Evolutionary conservation across 768 basidiomycete genomes (phyloP).

Genomic region (Lactarius trivialis): DNA sequence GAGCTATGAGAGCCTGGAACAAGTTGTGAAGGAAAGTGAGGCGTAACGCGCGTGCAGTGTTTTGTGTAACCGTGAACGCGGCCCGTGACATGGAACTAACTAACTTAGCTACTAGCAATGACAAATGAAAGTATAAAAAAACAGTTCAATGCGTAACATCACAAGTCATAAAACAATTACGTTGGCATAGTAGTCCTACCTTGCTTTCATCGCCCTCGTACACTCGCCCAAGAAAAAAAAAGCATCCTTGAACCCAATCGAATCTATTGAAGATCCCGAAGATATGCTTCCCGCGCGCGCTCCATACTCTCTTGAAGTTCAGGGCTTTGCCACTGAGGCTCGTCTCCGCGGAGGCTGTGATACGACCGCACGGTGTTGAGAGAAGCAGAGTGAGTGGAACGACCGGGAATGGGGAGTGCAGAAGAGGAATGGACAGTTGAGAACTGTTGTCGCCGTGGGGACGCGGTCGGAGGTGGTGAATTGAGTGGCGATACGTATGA

Average conservation of each 20-base stretch:
- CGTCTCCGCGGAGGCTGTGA: slow-evolving; percentile 39
- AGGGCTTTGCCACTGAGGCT: slow-evolving; percentile 49
- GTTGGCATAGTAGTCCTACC: neutral
- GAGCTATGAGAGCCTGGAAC: neutral
- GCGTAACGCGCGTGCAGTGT: neutral
- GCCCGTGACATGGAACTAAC: neutral
- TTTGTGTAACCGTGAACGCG: neutral
- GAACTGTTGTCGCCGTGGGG: slow-evolving; percentile 17
- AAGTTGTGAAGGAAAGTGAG: neutral
- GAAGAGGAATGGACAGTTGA: slow-evolving; percentile 21
- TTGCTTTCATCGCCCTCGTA: slow-evolving; percentile 3
- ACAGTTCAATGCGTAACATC: neutral
- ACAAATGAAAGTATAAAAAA: slow-evolving; percentile 10
- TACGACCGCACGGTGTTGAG: slow-evolving; percentile 10
- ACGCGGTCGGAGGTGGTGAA: slow-evolving; percentile 26
- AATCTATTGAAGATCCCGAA: slow-evolving; percentile 15
- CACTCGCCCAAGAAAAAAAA: neutral
- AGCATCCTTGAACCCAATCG: neutral
- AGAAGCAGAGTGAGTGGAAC: slow-evolving; percentile 25
- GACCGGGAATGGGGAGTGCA: slow-evolving; percentile 29
- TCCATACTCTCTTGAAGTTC: slow-evolving; percentile 70
- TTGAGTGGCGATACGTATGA: slow-evolving; percentile 28
- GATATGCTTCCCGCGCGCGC: slow-evolving; percentile 45
- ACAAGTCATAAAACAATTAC: neutral
- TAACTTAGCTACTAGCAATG: neutral